These are phyloP conservation scores for Barnettozyma wickerhamii DNA, from an alignment of 805 yeast species.

Conservation along the genomic window DNA sequence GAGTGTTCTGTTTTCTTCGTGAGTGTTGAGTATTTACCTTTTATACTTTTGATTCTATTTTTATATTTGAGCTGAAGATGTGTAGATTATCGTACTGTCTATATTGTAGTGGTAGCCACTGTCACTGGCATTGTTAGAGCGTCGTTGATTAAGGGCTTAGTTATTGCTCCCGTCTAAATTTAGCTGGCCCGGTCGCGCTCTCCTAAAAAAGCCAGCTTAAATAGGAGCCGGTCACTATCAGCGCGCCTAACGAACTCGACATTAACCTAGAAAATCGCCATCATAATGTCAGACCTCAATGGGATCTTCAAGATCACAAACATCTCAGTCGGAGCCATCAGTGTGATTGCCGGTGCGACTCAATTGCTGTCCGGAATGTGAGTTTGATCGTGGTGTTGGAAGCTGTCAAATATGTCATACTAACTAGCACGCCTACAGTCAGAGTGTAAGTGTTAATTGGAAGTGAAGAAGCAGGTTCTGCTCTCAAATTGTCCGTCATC, in stretches of 20 bases:
- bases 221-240: too few species aligned
- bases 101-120: too few species aligned
- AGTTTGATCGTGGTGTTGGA: slow-evolving; percentile 22
- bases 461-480: too few species aligned
- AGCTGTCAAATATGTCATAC: background rate
- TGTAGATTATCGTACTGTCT: slow-evolving; percentile 1
- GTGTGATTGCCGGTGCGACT: slow-evolving; percentile 35
- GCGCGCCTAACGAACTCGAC: too few species aligned
- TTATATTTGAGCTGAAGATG: background rate
- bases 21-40: background rate
- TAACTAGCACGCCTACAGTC: background rate
- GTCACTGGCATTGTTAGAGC: too few species aligned
- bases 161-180: too few species aligned
- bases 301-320: slow-evolving; percentile 39
- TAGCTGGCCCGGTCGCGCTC: background rate
- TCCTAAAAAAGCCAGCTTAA: background rate
- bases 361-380: slow-evolving; percentile 36
- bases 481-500: background rate
- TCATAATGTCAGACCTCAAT: slow-evolving; percentile 22
- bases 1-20: slow-evolving; percentile 1
- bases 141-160: too few species aligned
- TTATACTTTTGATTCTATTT: slow-evolving; percentile 8
- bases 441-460: background rate
- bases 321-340: slow-evolving; percentile 47
- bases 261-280: too few species aligned